A percentile compares a stretch with the other conserved stretches of the same genome.
Conservation (phyloP, 495 filamentous ascomycete species). For the Haplographium delicatum region DNA sequence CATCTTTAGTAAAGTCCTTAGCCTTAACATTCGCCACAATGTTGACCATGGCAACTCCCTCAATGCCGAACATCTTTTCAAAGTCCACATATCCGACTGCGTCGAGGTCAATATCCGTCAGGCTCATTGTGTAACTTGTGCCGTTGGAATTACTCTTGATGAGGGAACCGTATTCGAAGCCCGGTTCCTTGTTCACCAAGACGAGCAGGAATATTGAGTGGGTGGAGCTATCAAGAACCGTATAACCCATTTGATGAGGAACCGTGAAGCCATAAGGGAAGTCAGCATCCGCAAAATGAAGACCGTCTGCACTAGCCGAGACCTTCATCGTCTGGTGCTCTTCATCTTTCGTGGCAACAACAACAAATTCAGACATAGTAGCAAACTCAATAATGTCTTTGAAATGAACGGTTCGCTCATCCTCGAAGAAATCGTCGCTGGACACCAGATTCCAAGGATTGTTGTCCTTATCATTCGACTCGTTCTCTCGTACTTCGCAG, state of each 20-base stretch:
- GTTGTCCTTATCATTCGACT: constrained; percentile 52
- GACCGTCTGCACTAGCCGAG: constrained; percentile 77
- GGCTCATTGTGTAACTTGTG: constrained; percentile 82
- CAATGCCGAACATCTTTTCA: constrained; percentile 87
- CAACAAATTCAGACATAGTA: constrained; percentile 90
- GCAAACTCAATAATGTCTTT: constrained; percentile 77
- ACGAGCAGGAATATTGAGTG: constrained; percentile 93
- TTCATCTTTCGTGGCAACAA: constrained; percentile 70
- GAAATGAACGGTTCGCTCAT: constrained; percentile 47
- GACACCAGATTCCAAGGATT: constrained; percentile 64
- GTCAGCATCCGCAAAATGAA: constrained; percentile 70
- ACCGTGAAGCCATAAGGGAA: constrained; percentile 82
- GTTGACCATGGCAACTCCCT: constrained; percentile 85
- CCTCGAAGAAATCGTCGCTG: constrained; percentile 69
- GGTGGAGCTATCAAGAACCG: constrained; percentile 86
- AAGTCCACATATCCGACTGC: constrained; percentile 79
- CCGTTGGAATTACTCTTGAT: constrained; percentile 98
- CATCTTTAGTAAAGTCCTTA: constrained; percentile 49
- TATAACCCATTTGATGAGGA: constrained; percentile 71
- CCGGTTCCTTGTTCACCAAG: constrained; percentile 55
- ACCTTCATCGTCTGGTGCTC: constrained; percentile 63
- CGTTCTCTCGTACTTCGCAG: constrained; percentile 68
- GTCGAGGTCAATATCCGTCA: constrained; percentile 73
- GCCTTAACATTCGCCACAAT: constrained; percentile 68
- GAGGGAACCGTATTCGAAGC: constrained; percentile 71